A percentile compares a stretch with the other conserved stretches of the same genome.
These are phyloP conservation scores for Cryptosporidium meleagridis DNA, from an alignment of 169 alveolate species.

Conservation along the genomic window DNA sequence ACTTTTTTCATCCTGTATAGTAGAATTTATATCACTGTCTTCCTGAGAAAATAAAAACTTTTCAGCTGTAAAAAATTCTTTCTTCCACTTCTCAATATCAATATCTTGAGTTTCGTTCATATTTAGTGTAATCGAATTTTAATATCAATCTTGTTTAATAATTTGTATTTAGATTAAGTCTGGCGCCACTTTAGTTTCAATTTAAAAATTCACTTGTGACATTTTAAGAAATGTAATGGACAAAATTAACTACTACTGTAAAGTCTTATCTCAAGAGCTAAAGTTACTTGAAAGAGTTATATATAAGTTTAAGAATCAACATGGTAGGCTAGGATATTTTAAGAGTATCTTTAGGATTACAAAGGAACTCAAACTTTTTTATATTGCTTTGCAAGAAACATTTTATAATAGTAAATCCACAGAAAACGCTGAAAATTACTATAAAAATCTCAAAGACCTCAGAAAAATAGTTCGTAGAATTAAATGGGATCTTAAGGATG, in stretches of 20 bases:
- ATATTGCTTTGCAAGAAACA: constrained; percentile 25
- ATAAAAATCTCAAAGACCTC: constrained; percentile 24
- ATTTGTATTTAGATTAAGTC: neutral
- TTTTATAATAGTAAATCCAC: constrained; percentile 11
- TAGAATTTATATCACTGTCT: neutral
- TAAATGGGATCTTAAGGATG: constrained; percentile 56
- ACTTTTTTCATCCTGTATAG: neutral
- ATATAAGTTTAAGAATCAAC: constrained; percentile 70
- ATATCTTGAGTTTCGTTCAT: neutral
- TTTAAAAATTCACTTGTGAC: neutral
- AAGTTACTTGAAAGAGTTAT: constrained; percentile 13
- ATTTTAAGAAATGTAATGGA: constrained; percentile 3
- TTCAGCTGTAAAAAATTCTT: constrained; percentile 13
- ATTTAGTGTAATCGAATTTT: neutral
- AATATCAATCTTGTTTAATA: neutral
- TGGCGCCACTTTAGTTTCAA: neutral
- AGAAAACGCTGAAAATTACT: constrained; percentile 23
- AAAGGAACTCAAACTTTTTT: constrained; percentile 31
- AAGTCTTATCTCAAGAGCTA: constrained; percentile 20
- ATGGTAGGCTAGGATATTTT: constrained; percentile 57
- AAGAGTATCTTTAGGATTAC: constrained; percentile 30
- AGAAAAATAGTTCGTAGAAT: constrained; percentile 34
- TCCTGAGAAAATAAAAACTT: neutral
- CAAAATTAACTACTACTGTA: neutral
- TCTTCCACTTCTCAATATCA: constrained; percentile 53